These are phyloP conservation scores for Pichia sp. DNA, from an alignment of 1,139 yeast species.

Conservation along the genomic window DNA sequence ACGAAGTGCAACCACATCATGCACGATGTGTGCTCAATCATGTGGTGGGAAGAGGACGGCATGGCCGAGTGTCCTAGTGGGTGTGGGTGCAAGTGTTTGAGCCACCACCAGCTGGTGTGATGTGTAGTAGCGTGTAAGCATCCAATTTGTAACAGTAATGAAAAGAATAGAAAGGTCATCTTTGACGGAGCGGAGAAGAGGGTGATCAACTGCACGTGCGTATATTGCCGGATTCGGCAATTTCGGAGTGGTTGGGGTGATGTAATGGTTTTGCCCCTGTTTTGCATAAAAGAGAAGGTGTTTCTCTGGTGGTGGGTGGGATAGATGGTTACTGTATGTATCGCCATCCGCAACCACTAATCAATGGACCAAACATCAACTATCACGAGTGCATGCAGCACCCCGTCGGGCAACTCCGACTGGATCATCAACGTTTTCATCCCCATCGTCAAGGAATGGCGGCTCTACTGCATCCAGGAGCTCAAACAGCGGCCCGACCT, in stretches of 20 bases:
- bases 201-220: no score
- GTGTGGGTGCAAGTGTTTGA: constrained; percentile 79
- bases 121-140: background rate
- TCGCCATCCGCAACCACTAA: constrained; percentile 22
- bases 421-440: constrained; percentile 2
- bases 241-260: no score
- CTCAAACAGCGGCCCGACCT: background rate
- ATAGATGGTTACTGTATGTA: constrained; percentile 16
- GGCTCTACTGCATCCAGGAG: background rate
- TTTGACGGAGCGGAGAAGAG: no score
- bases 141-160: background rate
- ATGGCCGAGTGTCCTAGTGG: constrained; percentile 76
- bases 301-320: no score
- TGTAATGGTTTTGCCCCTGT: no score
- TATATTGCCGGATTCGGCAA: background rate
- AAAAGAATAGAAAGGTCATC: no score
- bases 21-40: constrained; percentile 75
- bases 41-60: constrained; percentile 71
- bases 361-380: no score
- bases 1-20: constrained; percentile 73
- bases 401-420: background rate
- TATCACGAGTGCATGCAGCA: no score
- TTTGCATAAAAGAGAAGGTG: no score
- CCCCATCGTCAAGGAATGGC: constrained; percentile 1
- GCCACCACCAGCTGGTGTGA: constrained; percentile 14